Base-by-base conservation (phyloP, 805 yeast species). In the Lipomyces yamadae region DNA sequence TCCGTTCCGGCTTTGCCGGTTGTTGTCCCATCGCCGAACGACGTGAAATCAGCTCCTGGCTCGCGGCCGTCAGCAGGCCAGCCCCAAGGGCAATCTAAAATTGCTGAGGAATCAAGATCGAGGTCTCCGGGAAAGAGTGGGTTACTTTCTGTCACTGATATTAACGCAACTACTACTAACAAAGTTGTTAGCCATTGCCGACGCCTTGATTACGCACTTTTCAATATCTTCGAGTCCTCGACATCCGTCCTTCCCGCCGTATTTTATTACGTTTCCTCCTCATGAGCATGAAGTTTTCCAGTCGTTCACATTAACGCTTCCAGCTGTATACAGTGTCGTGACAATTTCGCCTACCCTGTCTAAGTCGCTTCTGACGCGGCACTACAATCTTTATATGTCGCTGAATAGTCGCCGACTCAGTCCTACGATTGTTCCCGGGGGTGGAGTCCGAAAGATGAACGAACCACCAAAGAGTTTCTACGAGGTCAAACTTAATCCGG, bases 341-440 rank as follows among this genome's bases (percentile, higher is more conserved):
- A 68, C 71, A 32, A 68, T 68, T 30, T 68, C 71, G 35, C 71
- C 71, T 10, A 68, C 71, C 6, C 64, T 68, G 13, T 65, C 71
- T 15, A 50, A 32, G 33, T 65, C 71, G 5, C 62, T 68, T 15
- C 56, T 68, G 7, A 52, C 62, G 24, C 67, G 71, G 4, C 69
- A 68, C 29, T 68, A 68, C 60, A 68, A 68, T 37, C 65, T 68
- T 10, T 68, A 68, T 63, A 68, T 68, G 71, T 66, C 71, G 10
- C 64, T 68, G 34, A 68, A 68, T 61, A 61, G 60, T 32, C 64
- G 70, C 15, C 67, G 71, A 6, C 60, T 68, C n/a, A 68, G 71
- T 63, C 71, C 71, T 11, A 61, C 60, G 8, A 68, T 68, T 34
- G 33, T 58, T 15, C 65, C 71, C 11, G 63, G 61, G 39, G 10